Percentiles rank a stretch among this genome's conserved stretches.
phyloP scores from a whole-genome alignment of 352 stramenopile species.

The Thalassiosira exigua region DNA sequence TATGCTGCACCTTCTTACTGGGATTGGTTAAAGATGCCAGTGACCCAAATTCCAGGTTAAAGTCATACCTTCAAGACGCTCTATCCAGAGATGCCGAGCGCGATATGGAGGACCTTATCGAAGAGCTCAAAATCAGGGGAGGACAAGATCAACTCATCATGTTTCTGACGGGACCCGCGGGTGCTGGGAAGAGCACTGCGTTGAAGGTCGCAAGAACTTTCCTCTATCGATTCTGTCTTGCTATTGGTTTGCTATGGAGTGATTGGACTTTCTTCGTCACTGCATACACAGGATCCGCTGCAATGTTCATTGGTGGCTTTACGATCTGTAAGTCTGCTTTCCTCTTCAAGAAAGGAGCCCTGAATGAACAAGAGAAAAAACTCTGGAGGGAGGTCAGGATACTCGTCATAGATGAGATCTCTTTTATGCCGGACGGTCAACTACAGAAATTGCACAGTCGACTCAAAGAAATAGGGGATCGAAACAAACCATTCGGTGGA shows the following conservation, averaged over 20 bases:
- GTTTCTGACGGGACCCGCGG: background rate
- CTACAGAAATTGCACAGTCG: background rate
- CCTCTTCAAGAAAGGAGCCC: background rate
- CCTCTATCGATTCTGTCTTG: background rate
- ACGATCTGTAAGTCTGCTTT: background rate
- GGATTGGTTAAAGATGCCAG: background rate
- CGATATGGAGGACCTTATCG: background rate
- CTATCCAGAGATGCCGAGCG: background rate
- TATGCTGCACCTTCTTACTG: slow-evolving; percentile 9
- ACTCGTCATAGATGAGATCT: slow-evolving; percentile 17
- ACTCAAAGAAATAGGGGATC: background rate
- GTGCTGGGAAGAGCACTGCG: slow-evolving; percentile 3
- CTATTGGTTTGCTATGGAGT: background rate
- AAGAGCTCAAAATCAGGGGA: slow-evolving; percentile 6
- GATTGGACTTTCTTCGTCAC: slow-evolving; percentile 1
- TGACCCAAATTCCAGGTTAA: background rate
- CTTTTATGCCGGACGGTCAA: background rate
- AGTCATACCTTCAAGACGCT: background rate
- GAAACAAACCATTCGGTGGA: slow-evolving; percentile 12
- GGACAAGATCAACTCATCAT: slow-evolving; percentile 13
- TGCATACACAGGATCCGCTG: background rate
- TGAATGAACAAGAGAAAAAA: background rate
- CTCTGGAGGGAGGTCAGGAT: background rate
- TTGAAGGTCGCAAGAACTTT: background rate
- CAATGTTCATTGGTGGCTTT: background rate